phyloP scores from a whole-genome alignment of 1,284 basidiomycete genomes.

The Meira miltonrushii region DNA sequence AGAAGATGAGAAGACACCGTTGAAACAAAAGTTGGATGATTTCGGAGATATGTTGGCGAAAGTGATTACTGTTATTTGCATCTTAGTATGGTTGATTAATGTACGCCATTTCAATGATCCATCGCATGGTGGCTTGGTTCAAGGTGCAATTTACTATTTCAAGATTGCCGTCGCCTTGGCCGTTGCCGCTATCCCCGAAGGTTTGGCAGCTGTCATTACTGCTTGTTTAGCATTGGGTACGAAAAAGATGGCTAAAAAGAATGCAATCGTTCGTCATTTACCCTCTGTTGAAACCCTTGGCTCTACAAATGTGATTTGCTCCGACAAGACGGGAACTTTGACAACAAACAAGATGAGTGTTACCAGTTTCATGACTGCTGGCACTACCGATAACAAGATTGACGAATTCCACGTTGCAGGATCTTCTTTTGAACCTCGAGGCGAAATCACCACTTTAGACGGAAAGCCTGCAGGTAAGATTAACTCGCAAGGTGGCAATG shows the following conservation, averaged over 20 bases:
- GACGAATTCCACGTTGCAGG: conserved; percentile 44
- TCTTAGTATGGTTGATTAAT: conserved; percentile 51
- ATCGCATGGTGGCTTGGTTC: conserved; percentile 47
- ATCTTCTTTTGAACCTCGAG: conserved; percentile 40
- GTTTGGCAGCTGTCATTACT: conserved; percentile 51
- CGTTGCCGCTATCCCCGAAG: conserved; percentile 52
- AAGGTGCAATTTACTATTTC: conserved; percentile 51
- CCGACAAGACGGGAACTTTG: conserved; percentile 52
- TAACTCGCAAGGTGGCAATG: conserved; percentile 36
- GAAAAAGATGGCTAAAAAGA: conserved; percentile 52
- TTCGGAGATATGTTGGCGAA: conserved; percentile 51
- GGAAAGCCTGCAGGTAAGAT: conserved; percentile 24
- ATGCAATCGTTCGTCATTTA: conserved; percentile 50
- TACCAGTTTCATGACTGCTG: conserved; percentile 33
- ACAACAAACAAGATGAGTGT: conserved; percentile 53
- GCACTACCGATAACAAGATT: conserved; percentile 7
- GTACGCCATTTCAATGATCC: conserved; percentile 50
- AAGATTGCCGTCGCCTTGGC: conserved; percentile 52
- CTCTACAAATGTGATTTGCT: conserved; percentile 51
- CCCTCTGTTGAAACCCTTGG: conserved; percentile 51
- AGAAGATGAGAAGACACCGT: conserved; percentile 46
- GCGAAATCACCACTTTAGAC: conserved; percentile 26
- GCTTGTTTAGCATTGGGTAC: conserved; percentile 50
- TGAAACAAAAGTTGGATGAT: conserved; percentile 51
- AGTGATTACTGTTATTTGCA: conserved; percentile 50